Base-by-base conservation (phyloP, 164 flowering plant species). In the Berberis thunbergii region DNA sequence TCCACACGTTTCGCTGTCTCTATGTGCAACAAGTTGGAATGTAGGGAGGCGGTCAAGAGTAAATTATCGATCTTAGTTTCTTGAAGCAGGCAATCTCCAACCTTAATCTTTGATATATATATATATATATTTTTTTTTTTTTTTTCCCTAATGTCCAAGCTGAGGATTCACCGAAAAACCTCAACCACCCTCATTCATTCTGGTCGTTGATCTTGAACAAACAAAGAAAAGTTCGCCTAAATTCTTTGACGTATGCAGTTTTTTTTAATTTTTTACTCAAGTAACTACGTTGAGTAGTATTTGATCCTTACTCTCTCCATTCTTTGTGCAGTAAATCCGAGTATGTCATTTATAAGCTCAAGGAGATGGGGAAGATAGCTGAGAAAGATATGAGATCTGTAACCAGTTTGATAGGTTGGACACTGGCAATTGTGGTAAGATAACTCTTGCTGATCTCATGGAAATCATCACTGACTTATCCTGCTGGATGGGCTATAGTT, bases 311-410 rank as follows among this genome's bases (percentile, higher is more conserved):
- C 11, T n/a, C 26, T 54, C 7, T 54, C 41, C 43, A 63, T 45
- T 60, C 0, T 57, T 38, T 1, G 10, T 73, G 79, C 80, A 88
- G 96, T 54, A 88, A 86, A 72, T 81, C 96, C 39, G 91, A 88
- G 66, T 88, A 75, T 77, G 96, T 83, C 9, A 79, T 88, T 64
- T 86, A 84, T 82, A 88, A 88, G 79, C 84, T 88, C 12, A 88
- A 86, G 76, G 91, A 86, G 76, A 86, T 88, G 89, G 86, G 78
- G 9, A 88, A 77, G 73, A 73, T 88, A 40, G 64, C 80, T 26
- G 86, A 86, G 69, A 86, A 86, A 73, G 96, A 88, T 68, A 67
- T 86, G 38, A n/a, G 76, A 83, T 88, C n/a, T 83, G 88, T 72
- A 53, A 75, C 39, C 80, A 82, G 65, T 88, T 88, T 68, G 89